Evolutionary conservation across 2,329 filamentous ascomycete species (phyloP).

Genomic region (Alternaria conjuncta): DNA sequence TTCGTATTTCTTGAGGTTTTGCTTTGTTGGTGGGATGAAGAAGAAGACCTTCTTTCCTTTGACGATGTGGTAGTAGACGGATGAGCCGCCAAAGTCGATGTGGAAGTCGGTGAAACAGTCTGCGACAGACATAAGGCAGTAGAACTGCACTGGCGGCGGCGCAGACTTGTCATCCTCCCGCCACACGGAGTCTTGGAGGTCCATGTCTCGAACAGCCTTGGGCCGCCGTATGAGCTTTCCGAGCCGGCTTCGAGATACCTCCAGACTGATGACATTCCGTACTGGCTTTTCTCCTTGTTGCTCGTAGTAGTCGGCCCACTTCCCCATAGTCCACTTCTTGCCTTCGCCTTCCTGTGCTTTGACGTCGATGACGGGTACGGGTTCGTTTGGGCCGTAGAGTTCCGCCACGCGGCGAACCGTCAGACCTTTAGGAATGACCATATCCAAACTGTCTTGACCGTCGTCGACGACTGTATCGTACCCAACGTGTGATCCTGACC

Average conservation of each 20-base stretch:
- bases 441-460: slow-evolving; percentile 69
- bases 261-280: slow-evolving; percentile 72
- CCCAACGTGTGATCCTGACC: slow-evolving; percentile 49
- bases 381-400: slow-evolving; percentile 67
- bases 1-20: slow-evolving; percentile 73
- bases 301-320: slow-evolving; percentile 73
- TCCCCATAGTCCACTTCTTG: slow-evolving; percentile 68
- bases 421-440: slow-evolving; percentile 70
- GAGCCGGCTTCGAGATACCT: slow-evolving; percentile 69
- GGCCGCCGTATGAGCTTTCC: slow-evolving; percentile 68
- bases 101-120: slow-evolving; percentile 77
- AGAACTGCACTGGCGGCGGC: slow-evolving; percentile 70
- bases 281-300: slow-evolving; percentile 67
- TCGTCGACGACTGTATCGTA: slow-evolving; percentile 61
- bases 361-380: slow-evolving; percentile 72
- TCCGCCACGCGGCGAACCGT: slow-evolving; percentile 69
- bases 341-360: slow-evolving; percentile 71
- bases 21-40: slow-evolving; percentile 72
- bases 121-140: slow-evolving; percentile 73
- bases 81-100: slow-evolving; percentile 74
- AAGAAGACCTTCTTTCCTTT: slow-evolving; percentile 74
- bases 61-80: slow-evolving; percentile 73
- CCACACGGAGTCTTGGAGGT: slow-evolving; percentile 64
- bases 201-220: slow-evolving; percentile 69
- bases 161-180: slow-evolving; percentile 62